Base-by-base conservation (phyloP, 805 yeast genomes). In the Yarrowia sp. region DNA sequence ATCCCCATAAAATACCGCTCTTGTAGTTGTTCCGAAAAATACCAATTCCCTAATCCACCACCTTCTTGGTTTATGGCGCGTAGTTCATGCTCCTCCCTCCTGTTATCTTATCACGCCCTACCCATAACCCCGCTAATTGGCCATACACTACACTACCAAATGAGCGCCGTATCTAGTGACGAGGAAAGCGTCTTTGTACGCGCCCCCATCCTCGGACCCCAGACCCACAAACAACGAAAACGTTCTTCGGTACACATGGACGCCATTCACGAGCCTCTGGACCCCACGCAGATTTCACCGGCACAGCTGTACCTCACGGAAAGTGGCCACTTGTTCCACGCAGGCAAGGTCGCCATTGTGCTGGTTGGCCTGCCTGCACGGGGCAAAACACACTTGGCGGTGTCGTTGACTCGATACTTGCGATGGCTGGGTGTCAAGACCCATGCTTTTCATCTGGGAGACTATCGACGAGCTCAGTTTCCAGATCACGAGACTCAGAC, bases 401-500 rank as follows among this genome's bases (percentile, higher is more conserved):
- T 93, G 43, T 87, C 96, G 13, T 81, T 95, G 68, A 91, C 97
- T 4, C 83, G 99, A 66, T 95, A 92, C 75, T 80, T 96, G 69
- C 83, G 98, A 71, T 95, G 99, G 99, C 79, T 95, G 50, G 99
- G 99, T 5, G 98, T 95, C 18, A 87, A 89, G 72, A 87, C 97
- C 1, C 92, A 91, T 71, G 85, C 91, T 33, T 93, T 90, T 78
- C 98, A 93, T 76, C 83, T 92, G 67, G 95, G 97, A 28, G 96
- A 95, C 74, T 93, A 92, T 73, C 83, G 98, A 71, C 83, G 97
- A 68, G 64, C 64, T 4, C 64, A 58, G 51, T 58, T 58, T 32
- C 64, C 64, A 8, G 64, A 58, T 17, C 51, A 58, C 28, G 64
- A 58, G 32, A 65, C 67, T 50, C 67, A 53, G 36, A 31, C 71